Base-by-base conservation (phyloP, 495 filamentous ascomycete species). In the Venustampulla echinocandica region DNA sequence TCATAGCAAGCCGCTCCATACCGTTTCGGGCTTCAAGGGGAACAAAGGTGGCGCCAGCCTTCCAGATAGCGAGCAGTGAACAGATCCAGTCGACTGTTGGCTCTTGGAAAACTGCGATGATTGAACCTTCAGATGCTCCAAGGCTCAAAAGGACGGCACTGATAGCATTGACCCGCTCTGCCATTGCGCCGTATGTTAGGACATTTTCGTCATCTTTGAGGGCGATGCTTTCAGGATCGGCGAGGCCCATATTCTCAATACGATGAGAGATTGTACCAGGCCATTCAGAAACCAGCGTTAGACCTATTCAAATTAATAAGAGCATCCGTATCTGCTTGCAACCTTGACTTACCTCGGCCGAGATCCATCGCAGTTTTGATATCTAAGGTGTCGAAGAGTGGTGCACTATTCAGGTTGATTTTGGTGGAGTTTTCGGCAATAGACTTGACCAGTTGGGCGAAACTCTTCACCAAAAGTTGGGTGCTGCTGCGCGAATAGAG, bases 51-150 rank as follows among this genome's bases (percentile, higher is more conserved):
- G 54, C 67, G 0, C 74, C 77, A 22, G 73, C 21, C 0, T 65
- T 60, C 49, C 69, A 39, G 32, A 80, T 70, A 4, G 70, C 77
- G 0, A 81, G 61, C 25, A 81, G 46, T 0, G 74, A 75, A 10
- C 55, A 66, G 10, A 73, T 55, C 68, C 65, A 75, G 35, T 77
- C 65, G 0, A 58, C 13, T 0, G 55, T 20, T 0, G 76, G 50
- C n/a, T 62, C 40, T 32, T 63, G 61, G 42, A 59, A 60, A 3
- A 66, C 59, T 5, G 15, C 48, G 7, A 67, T 53, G 14, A 1
- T 7, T 4, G 34, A 22, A 11, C 19, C 27, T 65, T 47, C 2
- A n/a, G 2, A 2, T 1, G 10, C 13, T 6, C 17, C 15, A 0
- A 6, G 7, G 1, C 24, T 34, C n/a, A 11, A 1, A 1, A 53